Evolutionary conservation across 495 filamentous ascomycete genomes (phyloP).

Genomic region (Cryomyces antarcticus): DNA sequence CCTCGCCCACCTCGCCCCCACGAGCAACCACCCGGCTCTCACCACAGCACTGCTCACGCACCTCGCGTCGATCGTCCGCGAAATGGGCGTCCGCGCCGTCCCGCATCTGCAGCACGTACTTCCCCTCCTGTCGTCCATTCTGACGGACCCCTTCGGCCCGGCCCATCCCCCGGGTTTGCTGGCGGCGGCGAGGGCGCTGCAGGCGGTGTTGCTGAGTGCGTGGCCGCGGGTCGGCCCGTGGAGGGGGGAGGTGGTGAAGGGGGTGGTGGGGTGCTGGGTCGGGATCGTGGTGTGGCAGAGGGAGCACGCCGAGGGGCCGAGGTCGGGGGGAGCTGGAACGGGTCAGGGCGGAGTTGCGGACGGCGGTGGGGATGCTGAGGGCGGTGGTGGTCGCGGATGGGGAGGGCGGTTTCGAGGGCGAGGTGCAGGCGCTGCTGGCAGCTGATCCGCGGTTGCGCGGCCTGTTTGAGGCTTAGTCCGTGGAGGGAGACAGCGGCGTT

Average conservation of each 20-base stretch:
- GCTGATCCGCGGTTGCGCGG: slow-evolving; percentile 22
- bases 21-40: slow-evolving; percentile 20
- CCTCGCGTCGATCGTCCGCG: slow-evolving; percentile 28
- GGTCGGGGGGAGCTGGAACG: slow-evolving; percentile 7
- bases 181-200: slow-evolving; percentile 30
- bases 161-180: slow-evolving; percentile 33
- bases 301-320: neutral
- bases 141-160: slow-evolving; percentile 50
- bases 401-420: slow-evolving; percentile 12
- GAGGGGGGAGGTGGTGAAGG: slow-evolving; percentile 48
- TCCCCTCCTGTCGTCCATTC: slow-evolving; percentile 40
- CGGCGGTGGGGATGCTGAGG: slow-evolving; percentile 21
- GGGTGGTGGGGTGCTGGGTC: slow-evolving; percentile 45
- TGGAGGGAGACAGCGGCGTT: neutral
- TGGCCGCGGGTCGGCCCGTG: slow-evolving; percentile 52
- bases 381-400: slow-evolving; percentile 9
- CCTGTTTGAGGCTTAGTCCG: slow-evolving; percentile 18
- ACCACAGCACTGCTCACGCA: slow-evolving; percentile 33
- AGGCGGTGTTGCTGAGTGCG: slow-evolving; percentile 39
- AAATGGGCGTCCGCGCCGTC: slow-evolving; percentile 46
- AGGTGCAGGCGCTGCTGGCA: slow-evolving; percentile 19
- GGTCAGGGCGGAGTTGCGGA: slow-evolving; percentile 28
- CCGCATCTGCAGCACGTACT: slow-evolving; percentile 60
- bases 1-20: slow-evolving; percentile 20
- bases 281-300: slow-evolving; percentile 28